Base-by-base conservation (phyloP, 805 yeast species). In the Saccharomycopsis sp. region DNA sequence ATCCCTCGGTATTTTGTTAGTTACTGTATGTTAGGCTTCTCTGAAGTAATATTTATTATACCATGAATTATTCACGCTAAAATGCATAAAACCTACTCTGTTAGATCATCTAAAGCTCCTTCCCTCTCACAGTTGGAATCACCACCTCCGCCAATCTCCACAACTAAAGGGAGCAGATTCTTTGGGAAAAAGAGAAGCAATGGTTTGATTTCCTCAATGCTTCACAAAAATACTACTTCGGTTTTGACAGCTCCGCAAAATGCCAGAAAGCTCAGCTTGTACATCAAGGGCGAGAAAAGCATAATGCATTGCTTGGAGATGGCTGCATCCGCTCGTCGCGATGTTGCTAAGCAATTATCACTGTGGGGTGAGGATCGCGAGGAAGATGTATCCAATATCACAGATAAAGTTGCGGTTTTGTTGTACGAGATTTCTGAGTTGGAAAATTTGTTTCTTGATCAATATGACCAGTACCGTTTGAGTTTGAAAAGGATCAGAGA, bases 311-410 rank as follows among this genome's bases (percentile, higher is more conserved):
- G 96, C 63, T 81, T 94, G 69, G 98, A 94, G 78, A 80, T 89
- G 64, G 92, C 90, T 61, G 90, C 97, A 66, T 83, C 87, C 69
- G 98, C 94, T 80, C 85, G 97, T 74, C 86, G 92, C 73, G 92
- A 87, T 69, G 97, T 92, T 66, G 99, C 98, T 68, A 92, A 91
- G 80, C 98, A 93, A 79, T 83, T 93, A 73, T 91, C 97, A 41
- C 73, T 86, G 66, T 93, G 99, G 99, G 99, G 99, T 78, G 97
- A 89, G 74, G 96, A 87, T 71, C 91, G 92, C 72, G 98, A 93
- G 72, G 98, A 93, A 69, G 99, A 93, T 69, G 96, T 93, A 58
- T 85, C 94, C 62, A 98, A 93, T 74, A 91, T 93, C 64, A 93
- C 98, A 66, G 99, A 93, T 77, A 92, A 94, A 77, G 83, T 93